These are phyloP conservation scores for Flaveria robusta DNA, from an alignment of 129 eudicot genomes.

Conservation along the genomic window DNA sequence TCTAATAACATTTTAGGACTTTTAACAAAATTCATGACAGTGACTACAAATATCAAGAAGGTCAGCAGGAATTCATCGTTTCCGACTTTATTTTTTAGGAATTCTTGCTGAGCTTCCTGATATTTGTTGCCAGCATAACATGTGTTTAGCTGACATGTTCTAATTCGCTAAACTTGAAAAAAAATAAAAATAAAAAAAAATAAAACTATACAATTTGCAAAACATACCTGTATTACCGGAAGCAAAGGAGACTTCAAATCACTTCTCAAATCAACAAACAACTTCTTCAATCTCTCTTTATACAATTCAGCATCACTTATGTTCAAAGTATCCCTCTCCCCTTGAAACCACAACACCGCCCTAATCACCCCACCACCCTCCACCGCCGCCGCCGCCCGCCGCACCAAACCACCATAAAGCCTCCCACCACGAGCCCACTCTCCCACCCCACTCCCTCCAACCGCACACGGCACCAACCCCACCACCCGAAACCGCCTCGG, in stretches of 20 bases:
- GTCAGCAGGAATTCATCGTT: too few relatives aligned
- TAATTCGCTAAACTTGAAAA: background rate
- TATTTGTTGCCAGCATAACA: too few relatives aligned
- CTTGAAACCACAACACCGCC: conserved; percentile 75
- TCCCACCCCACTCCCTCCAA: conserved; percentile 62
- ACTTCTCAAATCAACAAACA: conserved; percentile 38
- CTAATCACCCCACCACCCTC: conserved; percentile 54
- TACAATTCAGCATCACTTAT: conserved; percentile 49
- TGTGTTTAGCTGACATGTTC: too few relatives aligned
- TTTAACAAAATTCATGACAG: too few relatives aligned
- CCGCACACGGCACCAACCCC: conserved; percentile 90
- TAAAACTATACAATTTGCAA: background rate
- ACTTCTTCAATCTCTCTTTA: conserved; percentile 40
- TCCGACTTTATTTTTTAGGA: too few relatives aligned
- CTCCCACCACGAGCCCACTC: conserved; percentile 58
- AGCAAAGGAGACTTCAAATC: conserved; percentile 53
- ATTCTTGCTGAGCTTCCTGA: too few relatives aligned
- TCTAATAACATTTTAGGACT: too few relatives aligned
- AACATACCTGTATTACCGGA: conserved; percentile 50
- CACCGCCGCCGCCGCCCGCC: conserved; percentile 50
- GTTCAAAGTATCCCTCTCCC: conserved; percentile 58
- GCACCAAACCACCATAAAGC: conserved; percentile 44
- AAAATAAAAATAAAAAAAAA: background rate
- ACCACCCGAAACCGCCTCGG: conserved; percentile 45
- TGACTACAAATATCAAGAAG: too few relatives aligned